These are phyloP conservation scores for Mucor irregularis DNA, from an alignment of 371 early-diverging fungal genomes.

Conservation along the genomic window DNA sequence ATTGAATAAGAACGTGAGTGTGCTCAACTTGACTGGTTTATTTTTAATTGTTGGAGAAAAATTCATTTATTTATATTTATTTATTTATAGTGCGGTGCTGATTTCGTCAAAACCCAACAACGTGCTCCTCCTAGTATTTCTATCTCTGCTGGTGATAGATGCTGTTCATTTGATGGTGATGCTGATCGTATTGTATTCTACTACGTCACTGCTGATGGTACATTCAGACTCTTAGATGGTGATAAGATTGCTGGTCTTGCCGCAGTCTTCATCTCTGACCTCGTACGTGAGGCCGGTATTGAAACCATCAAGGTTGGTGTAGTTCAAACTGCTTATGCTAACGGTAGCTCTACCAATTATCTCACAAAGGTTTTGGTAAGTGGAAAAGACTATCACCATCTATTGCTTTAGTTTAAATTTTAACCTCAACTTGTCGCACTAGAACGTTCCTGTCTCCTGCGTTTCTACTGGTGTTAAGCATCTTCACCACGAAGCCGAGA, in stretches of 20 bases:
- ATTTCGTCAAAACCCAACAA: constrained; percentile 94
- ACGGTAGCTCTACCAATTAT: constrained; percentile 94
- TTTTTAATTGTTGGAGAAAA: too few species aligned
- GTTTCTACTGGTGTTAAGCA: constrained; percentile 99
- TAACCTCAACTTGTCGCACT: not conserved
- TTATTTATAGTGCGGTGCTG: constrained; percentile 97
- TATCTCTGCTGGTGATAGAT: constrained; percentile 69
- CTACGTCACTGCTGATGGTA: constrained; percentile 69
- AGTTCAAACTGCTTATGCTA: constrained; percentile 99
- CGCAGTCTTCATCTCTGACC: constrained; percentile 89
- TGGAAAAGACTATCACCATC: not conserved
- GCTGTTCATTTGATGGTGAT: constrained; percentile 97
- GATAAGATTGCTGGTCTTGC: constrained; percentile 97
- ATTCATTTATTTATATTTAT: too few species aligned
- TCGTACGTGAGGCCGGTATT: constrained; percentile 77
- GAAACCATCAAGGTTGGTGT: constrained; percentile 88
- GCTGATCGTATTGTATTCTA: constrained; percentile 99
- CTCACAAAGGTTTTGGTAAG: constrained; percentile 81
- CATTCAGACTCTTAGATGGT: constrained; percentile 94
- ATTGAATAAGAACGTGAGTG: constrained; percentile 82
- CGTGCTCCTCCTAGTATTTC: constrained; percentile 73
- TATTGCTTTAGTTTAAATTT: not conserved
- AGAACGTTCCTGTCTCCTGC: constrained; percentile 92
- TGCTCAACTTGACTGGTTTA: too few species aligned
- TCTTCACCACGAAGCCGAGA: constrained; percentile 96